Conservation (phyloP, 108 stramenopile species). For the Skeletonema marinoi region DNA sequence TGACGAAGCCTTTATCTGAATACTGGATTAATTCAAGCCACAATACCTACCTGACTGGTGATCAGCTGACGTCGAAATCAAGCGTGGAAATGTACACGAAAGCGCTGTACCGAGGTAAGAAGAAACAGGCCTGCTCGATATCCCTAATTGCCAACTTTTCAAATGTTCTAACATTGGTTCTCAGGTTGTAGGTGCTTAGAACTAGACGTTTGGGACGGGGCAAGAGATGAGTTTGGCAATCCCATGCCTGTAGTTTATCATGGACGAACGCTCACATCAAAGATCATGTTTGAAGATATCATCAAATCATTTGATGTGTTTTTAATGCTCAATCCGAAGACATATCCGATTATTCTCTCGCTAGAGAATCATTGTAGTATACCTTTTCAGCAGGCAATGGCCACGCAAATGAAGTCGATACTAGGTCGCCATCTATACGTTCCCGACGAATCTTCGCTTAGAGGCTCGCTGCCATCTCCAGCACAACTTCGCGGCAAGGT, state of each 20-base stretch:
- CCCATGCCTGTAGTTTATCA: slow-evolving; percentile 90
- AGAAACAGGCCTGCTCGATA: background rate
- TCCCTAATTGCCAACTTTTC: background rate
- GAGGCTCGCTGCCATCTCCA: slow-evolving; percentile 72
- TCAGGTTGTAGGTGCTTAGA: slow-evolving; percentile 91
- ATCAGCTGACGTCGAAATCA: slow-evolving; percentile 86
- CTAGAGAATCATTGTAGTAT: slow-evolving; percentile 96
- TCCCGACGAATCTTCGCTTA: slow-evolving; percentile 65
- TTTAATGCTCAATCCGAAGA: slow-evolving; percentile 53
- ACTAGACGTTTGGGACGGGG: slow-evolving; percentile 97
- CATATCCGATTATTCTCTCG: slow-evolving; percentile 92
- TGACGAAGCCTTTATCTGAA: slow-evolving; percentile 80
- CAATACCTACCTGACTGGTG: slow-evolving; percentile 96
- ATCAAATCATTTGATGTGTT: slow-evolving; percentile 73
- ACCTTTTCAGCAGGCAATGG: slow-evolving; percentile 87
- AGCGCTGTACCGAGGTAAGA: slow-evolving; percentile 73
- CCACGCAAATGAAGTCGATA: slow-evolving; percentile 60
- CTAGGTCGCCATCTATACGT: slow-evolving; percentile 77
- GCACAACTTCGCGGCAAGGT: slow-evolving; percentile 76
- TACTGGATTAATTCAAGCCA: slow-evolving; percentile 96
- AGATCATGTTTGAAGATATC: slow-evolving; percentile 86
- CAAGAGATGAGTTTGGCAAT: slow-evolving; percentile 37
- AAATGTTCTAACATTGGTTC: background rate
- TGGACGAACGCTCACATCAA: slow-evolving; percentile 94
- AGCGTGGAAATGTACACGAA: slow-evolving; percentile 82